These are phyloP conservation scores for Pythium brachiatum DNA, from an alignment of 352 stramenopile species.

Conservation along the genomic window DNA sequence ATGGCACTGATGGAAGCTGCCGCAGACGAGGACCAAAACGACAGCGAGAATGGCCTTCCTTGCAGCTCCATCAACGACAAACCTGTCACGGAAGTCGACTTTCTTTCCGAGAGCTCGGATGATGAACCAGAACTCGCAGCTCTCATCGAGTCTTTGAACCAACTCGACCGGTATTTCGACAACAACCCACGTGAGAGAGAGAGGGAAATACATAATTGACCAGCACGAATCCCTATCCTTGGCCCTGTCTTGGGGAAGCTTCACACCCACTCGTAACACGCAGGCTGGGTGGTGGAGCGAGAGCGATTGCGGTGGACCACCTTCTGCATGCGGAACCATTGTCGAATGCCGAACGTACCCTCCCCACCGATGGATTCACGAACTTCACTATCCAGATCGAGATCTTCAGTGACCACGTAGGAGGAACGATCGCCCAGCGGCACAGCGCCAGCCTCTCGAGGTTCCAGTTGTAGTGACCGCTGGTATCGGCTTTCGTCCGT, in stretches of 20 bases:
- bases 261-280: slow-evolving; percentile 76
- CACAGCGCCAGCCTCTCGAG: slow-evolving; percentile 60
- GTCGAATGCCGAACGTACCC: slow-evolving; percentile 73
- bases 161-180: slow-evolving; percentile 52
- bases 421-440: slow-evolving; percentile 59
- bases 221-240: not conserved
- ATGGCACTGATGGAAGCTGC: slow-evolving; percentile 53
- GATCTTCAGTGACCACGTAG: slow-evolving; percentile 43
- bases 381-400: slow-evolving; percentile 80
- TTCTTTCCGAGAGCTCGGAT: not conserved
- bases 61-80: not conserved
- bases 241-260: not conserved
- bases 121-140: slow-evolving; percentile 1
- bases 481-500: slow-evolving; percentile 77
- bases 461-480: slow-evolving; percentile 71
- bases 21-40: not conserved
- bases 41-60: not conserved
- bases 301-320: slow-evolving; percentile 78
- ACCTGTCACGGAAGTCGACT: not conserved
- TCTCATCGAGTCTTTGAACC: slow-evolving; percentile 30
- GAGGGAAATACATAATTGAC: not conserved
- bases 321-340: slow-evolving; percentile 84
- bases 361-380: slow-evolving; percentile 72
- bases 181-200: slow-evolving; percentile 27
- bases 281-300: slow-evolving; percentile 44